Conservation (phyloP, 192 early-diverging fungal genomes). For the Cetraspora pellucida region DNA sequence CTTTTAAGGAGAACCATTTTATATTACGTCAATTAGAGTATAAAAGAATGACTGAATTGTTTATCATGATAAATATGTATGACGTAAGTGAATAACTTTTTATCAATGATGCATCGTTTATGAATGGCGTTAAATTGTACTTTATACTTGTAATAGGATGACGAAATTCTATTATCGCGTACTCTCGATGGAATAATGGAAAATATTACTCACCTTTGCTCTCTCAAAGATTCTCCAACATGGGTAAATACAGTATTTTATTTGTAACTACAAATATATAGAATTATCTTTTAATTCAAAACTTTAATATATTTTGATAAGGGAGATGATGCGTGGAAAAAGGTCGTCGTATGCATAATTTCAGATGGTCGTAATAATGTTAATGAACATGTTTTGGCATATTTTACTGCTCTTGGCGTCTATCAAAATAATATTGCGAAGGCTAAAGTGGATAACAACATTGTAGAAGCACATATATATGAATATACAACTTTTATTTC, state of each 20-base stretch:
- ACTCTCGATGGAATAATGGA: constrained; percentile 85
- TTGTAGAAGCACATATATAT: constrained; percentile 69
- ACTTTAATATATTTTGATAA: no score
- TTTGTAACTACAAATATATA: no score
- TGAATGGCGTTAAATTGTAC: no score
- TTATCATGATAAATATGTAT: constrained; percentile 85
- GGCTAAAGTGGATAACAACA: constrained; percentile 62
- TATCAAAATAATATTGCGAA: constrained; percentile 80
- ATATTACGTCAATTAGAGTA: constrained; percentile 66
- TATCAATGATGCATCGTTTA: no score
- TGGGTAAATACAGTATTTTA: constrained; percentile 47
- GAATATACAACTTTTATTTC: constrained; percentile 79
- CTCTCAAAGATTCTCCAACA: constrained; percentile 70
- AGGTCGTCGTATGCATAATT: constrained; percentile 80
- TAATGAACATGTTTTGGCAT: constrained; percentile 65
- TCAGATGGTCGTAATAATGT: constrained; percentile 82
- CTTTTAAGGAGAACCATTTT: constrained; percentile 76
- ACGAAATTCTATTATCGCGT: constrained; percentile 86
- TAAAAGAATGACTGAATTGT: constrained; percentile 70
- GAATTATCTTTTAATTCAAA: no score
- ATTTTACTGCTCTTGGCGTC: constrained; percentile 77
- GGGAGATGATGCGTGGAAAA: constrained; percentile 78
- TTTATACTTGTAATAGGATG: constrained; percentile 53
- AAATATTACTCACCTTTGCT: constrained; percentile 89
- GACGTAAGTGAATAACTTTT: constrained; percentile 49